A percentile compares a stretch with the other conserved stretches of the same genome.
phyloP scores from a whole-genome alignment of 768 basidiomycete genomes.

The Lentinula edodes region DNA sequence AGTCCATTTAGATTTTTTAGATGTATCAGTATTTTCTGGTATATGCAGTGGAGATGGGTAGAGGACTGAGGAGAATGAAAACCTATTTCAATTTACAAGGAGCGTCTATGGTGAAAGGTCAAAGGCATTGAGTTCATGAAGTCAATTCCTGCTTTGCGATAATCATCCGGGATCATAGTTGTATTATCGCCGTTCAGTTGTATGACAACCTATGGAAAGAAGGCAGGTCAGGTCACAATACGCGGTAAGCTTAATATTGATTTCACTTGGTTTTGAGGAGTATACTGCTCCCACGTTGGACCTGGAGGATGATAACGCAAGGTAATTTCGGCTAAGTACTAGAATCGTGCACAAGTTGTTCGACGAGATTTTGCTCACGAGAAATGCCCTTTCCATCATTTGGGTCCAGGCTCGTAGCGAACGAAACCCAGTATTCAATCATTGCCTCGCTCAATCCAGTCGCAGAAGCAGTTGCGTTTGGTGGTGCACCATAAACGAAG shows the following conservation, averaged over 20 bases:
- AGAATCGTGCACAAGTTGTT: not conserved
- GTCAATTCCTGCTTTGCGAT: conserved; percentile 20
- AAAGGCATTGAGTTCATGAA: conserved; percentile 19
- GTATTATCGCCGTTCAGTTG: conserved; percentile 22
- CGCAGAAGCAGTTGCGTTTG: conserved; percentile 12
- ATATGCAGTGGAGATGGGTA: no score
- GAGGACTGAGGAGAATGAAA: no score
- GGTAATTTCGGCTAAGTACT: not conserved
- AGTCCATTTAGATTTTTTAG: no score
- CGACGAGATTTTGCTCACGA: conserved; percentile 10
- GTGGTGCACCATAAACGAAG: conserved; percentile 24
- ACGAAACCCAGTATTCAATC: conserved; percentile 28
- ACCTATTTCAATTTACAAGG: not conserved
- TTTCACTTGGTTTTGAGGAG: conserved; percentile 4
- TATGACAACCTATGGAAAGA: conserved; percentile 14
- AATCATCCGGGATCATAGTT: conserved; percentile 21
- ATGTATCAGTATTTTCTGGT: no score
- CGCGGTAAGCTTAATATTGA: not conserved
- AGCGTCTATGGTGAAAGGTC: conserved; percentile 19
- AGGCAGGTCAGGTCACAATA: not conserved
- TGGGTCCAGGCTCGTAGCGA: conserved; percentile 22
- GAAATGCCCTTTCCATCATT: conserved; percentile 22
- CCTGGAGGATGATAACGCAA: not conserved
- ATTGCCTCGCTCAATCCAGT: conserved; percentile 15
- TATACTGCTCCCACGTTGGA: conserved; percentile 9